Percentiles rank a stretch among this genome's conserved stretches.
phyloP scores from a whole-genome alignment of 345 rosid genomes.

The Psidium guajava region DNA sequence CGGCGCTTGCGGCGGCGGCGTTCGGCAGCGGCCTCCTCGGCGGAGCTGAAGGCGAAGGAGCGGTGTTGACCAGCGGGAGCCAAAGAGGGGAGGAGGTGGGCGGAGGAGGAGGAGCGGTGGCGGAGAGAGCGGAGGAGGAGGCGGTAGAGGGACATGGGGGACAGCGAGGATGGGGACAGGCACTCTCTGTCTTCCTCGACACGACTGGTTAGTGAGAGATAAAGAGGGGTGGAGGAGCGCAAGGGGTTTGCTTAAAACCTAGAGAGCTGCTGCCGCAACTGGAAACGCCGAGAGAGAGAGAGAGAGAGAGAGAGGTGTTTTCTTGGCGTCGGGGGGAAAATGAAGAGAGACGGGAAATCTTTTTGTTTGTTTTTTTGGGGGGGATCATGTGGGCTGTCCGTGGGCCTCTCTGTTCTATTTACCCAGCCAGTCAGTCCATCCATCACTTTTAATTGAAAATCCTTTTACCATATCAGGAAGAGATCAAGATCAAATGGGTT shows the following conservation, averaged over 20 bases:
- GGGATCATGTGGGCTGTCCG: neutral
- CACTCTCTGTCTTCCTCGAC: neutral
- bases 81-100: constrained; percentile 6
- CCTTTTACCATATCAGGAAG: too few relatives aligned
- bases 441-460: too few relatives aligned
- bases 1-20: constrained; percentile 90
- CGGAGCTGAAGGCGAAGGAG: constrained; percentile 64
- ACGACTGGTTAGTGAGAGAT: neutral
- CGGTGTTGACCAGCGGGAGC: constrained; percentile 13
- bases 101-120: neutral
- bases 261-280: neutral
- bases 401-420: neutral
- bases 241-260: neutral
- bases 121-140: constrained; percentile 37
- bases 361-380: too few relatives aligned
- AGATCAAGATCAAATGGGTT: too few relatives aligned
- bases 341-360: neutral
- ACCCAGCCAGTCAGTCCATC: too few relatives aligned
- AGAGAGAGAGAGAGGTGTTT: neutral
- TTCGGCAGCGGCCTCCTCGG: constrained; percentile 95
- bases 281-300: neutral
- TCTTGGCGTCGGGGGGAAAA: neutral
- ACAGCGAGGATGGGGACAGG: neutral
- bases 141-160: constrained; percentile 33
- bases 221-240: too few relatives aligned